phyloP scores from a whole-genome alignment of 2,329 filamentous ascomycete genomes.

The Dryadomyces quercus-mongolicae region DNA sequence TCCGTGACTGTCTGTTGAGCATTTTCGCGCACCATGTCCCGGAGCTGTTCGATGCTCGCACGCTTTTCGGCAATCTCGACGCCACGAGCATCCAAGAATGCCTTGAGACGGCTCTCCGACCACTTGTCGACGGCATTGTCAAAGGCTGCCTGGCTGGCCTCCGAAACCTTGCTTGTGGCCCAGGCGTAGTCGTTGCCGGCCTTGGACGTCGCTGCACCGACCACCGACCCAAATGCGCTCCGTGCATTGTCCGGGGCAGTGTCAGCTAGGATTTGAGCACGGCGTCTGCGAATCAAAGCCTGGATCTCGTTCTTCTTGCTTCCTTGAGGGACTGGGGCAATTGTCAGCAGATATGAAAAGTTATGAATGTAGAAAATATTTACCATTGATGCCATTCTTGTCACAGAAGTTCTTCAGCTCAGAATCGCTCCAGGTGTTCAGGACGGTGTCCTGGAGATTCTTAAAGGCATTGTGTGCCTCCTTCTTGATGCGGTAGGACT shows the following conservation, averaged over 20 bases:
- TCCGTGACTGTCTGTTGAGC: conserved; percentile 56
- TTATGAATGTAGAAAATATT: conserved; percentile 3
- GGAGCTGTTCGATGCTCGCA: conserved; percentile 55
- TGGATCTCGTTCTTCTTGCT: conserved; percentile 83
- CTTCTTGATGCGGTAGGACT: conserved; percentile 46
- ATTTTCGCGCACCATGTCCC: conserved; percentile 62
- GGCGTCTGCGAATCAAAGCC: conserved; percentile 80
- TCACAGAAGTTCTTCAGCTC: conserved; percentile 88
- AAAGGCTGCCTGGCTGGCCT: conserved; percentile 55
- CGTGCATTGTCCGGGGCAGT: conserved; percentile 39
- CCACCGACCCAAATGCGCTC: conserved; percentile 35
- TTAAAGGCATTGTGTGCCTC: conserved; percentile 59
- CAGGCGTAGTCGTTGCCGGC: conserved; percentile 66
- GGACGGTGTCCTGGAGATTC: conserved; percentile 68
- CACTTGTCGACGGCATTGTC: conserved; percentile 48
- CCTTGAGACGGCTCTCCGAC: conserved; percentile 68
- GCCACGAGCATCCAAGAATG: conserved; percentile 64
- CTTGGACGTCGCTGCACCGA: conserved; percentile 60
- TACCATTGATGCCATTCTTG: conserved; percentile 63
- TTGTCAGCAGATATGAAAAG: background rate
- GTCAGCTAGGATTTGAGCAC: conserved; percentile 58
- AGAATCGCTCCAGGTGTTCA: conserved; percentile 81
- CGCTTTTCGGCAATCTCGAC: conserved; percentile 61
- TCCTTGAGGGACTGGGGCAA: conserved; percentile 64
- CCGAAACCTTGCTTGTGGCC: conserved; percentile 56